Base-by-base conservation (phyloP, 108 stramenopile species). In the Pseudonitzschia multiseries region DNA sequence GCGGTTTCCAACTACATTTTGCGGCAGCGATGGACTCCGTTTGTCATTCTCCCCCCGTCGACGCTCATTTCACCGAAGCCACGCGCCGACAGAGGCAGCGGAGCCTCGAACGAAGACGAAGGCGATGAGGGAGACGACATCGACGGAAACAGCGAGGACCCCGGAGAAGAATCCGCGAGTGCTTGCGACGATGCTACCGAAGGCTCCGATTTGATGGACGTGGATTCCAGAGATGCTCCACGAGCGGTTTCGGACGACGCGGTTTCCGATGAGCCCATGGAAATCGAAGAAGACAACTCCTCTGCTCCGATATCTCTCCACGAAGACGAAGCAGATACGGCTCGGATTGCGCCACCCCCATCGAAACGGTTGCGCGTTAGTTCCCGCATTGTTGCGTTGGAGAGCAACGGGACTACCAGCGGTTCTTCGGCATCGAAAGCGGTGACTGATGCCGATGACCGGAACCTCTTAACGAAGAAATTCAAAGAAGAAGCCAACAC, bases 11-110 rank as follows among this genome's bases (percentile, higher is more conserved):
- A 69, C 65, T 76, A 75, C 13, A 79, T 94, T 62, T 72, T 82
- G 9, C 82, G 78, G 54, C 74, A 75, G 51, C 68, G 82, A 41
- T 94, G 90, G 90, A 85, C 76, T 32, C 93, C 93, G 18, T 84
- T 79, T 69, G 77, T 80, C 20, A 78, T 94, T 32, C 28, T 94
- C 26, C 93, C 89, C 13, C 79, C 81, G 5, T 48, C 56, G 31
- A 74, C 76, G 41, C 70, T 84, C 41, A 64, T n/a, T 15, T 73
- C 79, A 15, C 89, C 89, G 17, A 73, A 48, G 12, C 70, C 59
- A 2, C 74, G 57, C 20, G 15, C 43, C 6, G 33, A 62, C 61
- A 33, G 32, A 13, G 8, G n/a, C 42, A 65, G 61, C n/a, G 29
- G 22, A 6, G 57, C 14, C 14, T 14, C 29, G 27, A 59, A 59